Evolutionary conservation across 2,329 filamentous ascomycete genomes (phyloP).

Genomic region (Emergomyces orientalis): DNA sequence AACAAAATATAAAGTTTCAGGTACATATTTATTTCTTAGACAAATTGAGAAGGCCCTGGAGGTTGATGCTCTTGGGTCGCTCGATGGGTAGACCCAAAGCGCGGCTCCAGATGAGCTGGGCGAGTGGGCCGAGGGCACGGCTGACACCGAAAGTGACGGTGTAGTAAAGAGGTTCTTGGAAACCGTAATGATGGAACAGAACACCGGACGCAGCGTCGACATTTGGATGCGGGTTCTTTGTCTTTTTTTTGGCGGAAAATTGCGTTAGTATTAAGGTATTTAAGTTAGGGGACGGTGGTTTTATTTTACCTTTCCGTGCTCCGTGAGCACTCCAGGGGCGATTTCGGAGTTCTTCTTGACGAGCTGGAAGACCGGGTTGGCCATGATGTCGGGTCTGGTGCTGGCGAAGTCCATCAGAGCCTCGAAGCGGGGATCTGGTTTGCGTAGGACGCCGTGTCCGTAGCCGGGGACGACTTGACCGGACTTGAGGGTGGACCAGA

Average conservation of each 20-base stretch:
- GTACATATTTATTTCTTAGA: constrained; percentile 74
- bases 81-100: constrained; percentile 92
- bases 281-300: neutral
- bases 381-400: constrained; percentile 71
- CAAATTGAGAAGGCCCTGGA: constrained; percentile 77
- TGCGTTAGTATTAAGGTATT: constrained; percentile 10
- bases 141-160: constrained; percentile 60
- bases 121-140: constrained; percentile 71
- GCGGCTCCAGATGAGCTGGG: constrained; percentile 93
- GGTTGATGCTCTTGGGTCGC: constrained; percentile 93
- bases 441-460: constrained; percentile 89
- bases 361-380: constrained; percentile 84
- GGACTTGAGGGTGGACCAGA: constrained; percentile 87
- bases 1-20: too few relatives aligned
- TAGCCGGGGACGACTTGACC: constrained; percentile 92
- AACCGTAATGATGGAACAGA: constrained; percentile 95
- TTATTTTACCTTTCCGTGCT: constrained; percentile 69
- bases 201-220: constrained; percentile 91
- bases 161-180: constrained; percentile 96
- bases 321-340: constrained; percentile 77
- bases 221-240: constrained; percentile 95
- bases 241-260: constrained; percentile 38
- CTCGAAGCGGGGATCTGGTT: constrained; percentile 93
- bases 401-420: constrained; percentile 93
- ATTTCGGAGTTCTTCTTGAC: constrained; percentile 90